These are phyloP conservation scores for Sugiyamaella mastotermitis DNA, from an alignment of 805 yeast species.

Conservation along the genomic window DNA sequence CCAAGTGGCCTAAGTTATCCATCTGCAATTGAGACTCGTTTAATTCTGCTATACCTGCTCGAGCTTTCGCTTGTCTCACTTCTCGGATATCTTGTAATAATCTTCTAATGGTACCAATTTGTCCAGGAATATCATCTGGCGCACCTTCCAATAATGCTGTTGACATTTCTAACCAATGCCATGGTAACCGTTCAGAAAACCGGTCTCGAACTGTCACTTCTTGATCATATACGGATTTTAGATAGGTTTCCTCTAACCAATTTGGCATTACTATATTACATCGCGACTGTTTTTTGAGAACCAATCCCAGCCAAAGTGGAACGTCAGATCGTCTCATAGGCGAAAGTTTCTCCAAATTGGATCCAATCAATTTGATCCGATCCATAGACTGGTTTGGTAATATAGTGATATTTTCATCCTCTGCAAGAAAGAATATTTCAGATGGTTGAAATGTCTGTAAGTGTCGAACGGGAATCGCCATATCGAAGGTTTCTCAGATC, in stretches of 20 bases:
- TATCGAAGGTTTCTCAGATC: no score
- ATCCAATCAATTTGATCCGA: conserved; percentile 59
- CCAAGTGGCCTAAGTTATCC: conserved; percentile 76
- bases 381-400: conserved; percentile 74
- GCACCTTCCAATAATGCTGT: conserved; percentile 65
- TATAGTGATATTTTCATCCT: conserved; percentile 65
- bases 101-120: conserved; percentile 63
- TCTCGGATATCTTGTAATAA: conserved; percentile 80
- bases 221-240: conserved; percentile 56
- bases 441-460: conserved; percentile 59
- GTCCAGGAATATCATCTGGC: conserved; percentile 70
- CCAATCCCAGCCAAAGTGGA: conserved; percentile 83
- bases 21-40: conserved; percentile 79
- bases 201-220: conserved; percentile 53
- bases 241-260: conserved; percentile 60
- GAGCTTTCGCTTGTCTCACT: conserved; percentile 69
- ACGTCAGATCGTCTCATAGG: conserved; percentile 66
- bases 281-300: conserved; percentile 76
- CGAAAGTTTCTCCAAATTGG: conserved; percentile 46
- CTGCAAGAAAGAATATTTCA: conserved; percentile 81
- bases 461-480: conserved; percentile 58
- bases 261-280: conserved; percentile 81
- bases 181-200: conserved; percentile 63
- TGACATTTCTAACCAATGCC: conserved; percentile 82
- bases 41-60: conserved; percentile 69